These are phyloP conservation scores for Brachypodium distachyon DNA, from an alignment of 202 grass and related monocot genomes.

Conservation along the genomic window DNA sequence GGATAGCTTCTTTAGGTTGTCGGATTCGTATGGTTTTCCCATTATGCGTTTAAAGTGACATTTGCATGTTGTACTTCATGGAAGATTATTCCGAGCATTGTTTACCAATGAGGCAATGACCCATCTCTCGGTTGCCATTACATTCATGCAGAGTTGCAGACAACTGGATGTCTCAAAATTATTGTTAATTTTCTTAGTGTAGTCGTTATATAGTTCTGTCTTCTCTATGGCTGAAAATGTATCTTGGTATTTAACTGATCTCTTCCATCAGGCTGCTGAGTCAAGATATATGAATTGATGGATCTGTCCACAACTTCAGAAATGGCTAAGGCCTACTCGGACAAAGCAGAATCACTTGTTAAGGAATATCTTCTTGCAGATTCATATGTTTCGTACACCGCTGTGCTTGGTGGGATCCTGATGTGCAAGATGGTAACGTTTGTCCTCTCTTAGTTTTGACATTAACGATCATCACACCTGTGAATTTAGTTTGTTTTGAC, in stretches of 20 bases:
- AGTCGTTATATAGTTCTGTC: conserved; percentile 7
- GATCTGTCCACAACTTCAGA: conserved; percentile 38
- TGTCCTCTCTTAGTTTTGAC: neutral
- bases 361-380: conserved; percentile 92
- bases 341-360: conserved; percentile 68
- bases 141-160: neutral
- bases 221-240: conserved; percentile 5
- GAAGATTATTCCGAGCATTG: conserved; percentile 5
- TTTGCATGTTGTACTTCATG: conserved; percentile 14
- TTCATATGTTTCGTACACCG: conserved; percentile 66
- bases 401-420: conserved; percentile 75
- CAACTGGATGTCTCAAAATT: neutral
- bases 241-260: conserved; percentile 7
- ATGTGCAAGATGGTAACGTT: conserved; percentile 91
- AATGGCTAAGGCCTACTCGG: conserved; percentile 67
- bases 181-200: neutral
- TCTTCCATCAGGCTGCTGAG: conserved; percentile 17
- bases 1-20: neutral
- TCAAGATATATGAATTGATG: conserved; percentile 14
- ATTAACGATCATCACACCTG: neutral
- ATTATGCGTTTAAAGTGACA: conserved; percentile 21
- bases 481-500: conserved; percentile 7
- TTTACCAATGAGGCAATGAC: neutral
- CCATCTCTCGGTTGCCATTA: conserved; percentile 9
- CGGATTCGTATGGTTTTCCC: neutral